phyloP scores from a whole-genome alignment of 768 basidiomycete species.

The Rhodotorula babjevae region DNA sequence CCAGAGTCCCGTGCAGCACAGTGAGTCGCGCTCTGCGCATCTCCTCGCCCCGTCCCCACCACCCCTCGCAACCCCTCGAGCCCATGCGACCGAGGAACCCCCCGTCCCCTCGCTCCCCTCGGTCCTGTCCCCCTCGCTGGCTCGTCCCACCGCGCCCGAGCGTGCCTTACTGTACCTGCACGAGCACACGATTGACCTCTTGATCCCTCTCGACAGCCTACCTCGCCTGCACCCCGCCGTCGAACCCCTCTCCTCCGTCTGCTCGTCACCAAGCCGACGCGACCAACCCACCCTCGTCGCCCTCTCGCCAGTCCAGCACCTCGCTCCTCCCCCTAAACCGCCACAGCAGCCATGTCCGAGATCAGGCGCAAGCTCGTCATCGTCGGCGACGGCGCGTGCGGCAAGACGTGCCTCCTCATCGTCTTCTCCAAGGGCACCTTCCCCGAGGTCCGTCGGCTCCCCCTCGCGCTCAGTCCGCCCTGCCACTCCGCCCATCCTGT shows the following conservation, averaged over 20 bases:
- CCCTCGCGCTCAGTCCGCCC: no score
- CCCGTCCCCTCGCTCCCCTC: no score
- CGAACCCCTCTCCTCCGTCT: no score
- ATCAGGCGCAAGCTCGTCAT: constrained; percentile 98
- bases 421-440: constrained; percentile 96
- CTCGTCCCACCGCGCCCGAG: no score
- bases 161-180: no score
- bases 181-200: not conserved
- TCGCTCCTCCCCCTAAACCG: not conserved
- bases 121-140: no score
- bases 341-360: constrained; percentile 68
- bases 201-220: not conserved
- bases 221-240: not conserved
- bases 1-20: not conserved
- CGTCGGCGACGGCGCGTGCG: constrained; percentile 76
- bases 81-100: no score
- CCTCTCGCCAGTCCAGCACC: not conserved
- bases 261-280: not conserved
- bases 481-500: not conserved
- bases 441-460: constrained; percentile 63
- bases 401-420: constrained; percentile 83
- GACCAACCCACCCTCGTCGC: not conserved
- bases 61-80: no score
- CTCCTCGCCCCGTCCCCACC: not conserved
- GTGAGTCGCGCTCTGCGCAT: not conserved